Base-by-base conservation (phyloP, 441 rosid species). In the Pelargonium myrrhifolium region DNA sequence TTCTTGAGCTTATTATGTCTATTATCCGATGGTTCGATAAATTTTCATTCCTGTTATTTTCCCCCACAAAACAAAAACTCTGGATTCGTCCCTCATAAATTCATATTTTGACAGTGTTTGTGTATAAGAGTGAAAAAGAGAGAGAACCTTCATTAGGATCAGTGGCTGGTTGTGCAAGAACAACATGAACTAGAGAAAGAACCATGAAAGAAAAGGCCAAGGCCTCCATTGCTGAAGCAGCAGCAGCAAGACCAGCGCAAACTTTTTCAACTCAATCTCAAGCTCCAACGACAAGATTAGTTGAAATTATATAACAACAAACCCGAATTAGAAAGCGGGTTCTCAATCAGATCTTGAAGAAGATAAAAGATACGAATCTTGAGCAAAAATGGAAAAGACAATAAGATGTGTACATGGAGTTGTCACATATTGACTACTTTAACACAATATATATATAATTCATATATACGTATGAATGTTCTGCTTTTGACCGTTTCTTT, bases 81-180 rank as follows among this genome's bases (percentile, higher is more conserved):
- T 31, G 35, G 35, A 31, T 31, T 6, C 35, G n/a, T n/a, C n/a
- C n/a, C n/a, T n/a, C n/a, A n/a, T n/a, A n/a, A n/a, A n/a, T n/a
- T n/a, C n/a, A n/a, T n/a, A n/a, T n/a, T n/a, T n/a, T n/a, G n/a
- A n/a, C n/a, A n/a, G n/a, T n/a, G n/a, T n/a, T n/a, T n/a, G n/a
- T n/a, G n/a, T n/a, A n/a, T 1, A 14, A 42, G 47, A 42, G 47
- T 8, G 47, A 42, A 8, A 2, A 9, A 42, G 47, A 42, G 47
- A 42, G 0, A 42, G 2, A 61, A 85, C 90, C 87, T 79, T 86
- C 86, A 28, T 66, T 67, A 40, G 82, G 68, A 63, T 84, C 86
- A 56, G 85, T 82, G 42, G 53, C 17, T 28, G 71, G 67, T 70
- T 82, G 88, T 64, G 80, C 81, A 72, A 72, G 72, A 74, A 64